Conservation (phyloP, 1,139 yeast genomes). For the Suhomyces bolitotheri region DNA sequence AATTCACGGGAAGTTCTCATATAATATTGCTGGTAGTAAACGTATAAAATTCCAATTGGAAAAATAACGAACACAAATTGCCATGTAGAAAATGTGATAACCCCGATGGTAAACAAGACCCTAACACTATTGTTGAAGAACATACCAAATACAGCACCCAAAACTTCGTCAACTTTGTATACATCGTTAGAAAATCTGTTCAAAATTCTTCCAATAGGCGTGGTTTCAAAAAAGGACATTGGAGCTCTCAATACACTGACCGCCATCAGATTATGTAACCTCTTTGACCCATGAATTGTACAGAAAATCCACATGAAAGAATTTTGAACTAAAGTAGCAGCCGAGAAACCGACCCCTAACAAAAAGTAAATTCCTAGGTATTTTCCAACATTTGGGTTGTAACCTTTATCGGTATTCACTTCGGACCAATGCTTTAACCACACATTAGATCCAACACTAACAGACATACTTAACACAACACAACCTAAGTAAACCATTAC, state of each 20-base stretch:
- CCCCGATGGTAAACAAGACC: conserved; percentile 80
- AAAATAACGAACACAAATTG: conserved; percentile 69
- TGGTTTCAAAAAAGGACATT: conserved; percentile 95
- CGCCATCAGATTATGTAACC: conserved; percentile 79
- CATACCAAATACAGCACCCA: conserved; percentile 82
- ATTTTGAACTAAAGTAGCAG: conserved; percentile 64
- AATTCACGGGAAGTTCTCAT: conserved; percentile 89
- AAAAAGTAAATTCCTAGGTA: conserved; percentile 77
- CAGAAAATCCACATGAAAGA: conserved; percentile 79
- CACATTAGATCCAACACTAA: conserved; percentile 59
- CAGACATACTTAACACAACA: conserved; percentile 55
- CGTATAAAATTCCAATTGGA: conserved; percentile 72
- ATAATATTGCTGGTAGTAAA: conserved; percentile 86
- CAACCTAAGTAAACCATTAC: conserved; percentile 58
- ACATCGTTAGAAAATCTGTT: conserved; percentile 94
- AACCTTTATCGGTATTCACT: conserved; percentile 66
- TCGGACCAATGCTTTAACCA: conserved; percentile 99
- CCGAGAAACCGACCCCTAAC: conserved; percentile 65
- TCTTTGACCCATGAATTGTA: conserved; percentile 78
- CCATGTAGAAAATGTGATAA: conserved; percentile 87
- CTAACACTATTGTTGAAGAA: conserved; percentile 72
- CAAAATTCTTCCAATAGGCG: conserved; percentile 92
- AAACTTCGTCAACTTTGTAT: conserved; percentile 84
- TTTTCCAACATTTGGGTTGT: conserved; percentile 66
- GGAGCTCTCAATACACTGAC: conserved; percentile 84